Conservation (phyloP, 257 asterid species). For the Solanum virginianum region DNA sequence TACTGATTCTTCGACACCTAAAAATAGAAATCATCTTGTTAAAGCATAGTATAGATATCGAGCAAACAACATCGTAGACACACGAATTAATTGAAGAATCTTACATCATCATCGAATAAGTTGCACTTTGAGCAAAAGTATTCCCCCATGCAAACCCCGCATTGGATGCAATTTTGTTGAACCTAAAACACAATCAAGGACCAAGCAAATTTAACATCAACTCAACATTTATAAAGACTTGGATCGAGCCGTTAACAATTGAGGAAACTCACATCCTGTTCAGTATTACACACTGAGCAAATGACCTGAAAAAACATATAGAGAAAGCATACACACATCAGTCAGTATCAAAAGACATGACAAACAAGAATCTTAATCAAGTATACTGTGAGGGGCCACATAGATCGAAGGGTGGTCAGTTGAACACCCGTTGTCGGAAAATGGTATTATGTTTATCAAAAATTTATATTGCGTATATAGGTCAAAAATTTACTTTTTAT, state of each 20-base stretch:
- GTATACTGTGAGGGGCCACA: background rate
- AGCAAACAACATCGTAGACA: background rate
- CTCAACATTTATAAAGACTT: background rate
- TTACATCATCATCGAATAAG: constrained; percentile 64
- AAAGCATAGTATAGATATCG: background rate
- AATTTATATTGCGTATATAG: background rate
- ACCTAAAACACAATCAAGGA: constrained; percentile 18
- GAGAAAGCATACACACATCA: background rate
- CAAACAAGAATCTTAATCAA: background rate
- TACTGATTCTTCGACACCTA: constrained; percentile 58
- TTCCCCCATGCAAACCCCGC: constrained; percentile 55
- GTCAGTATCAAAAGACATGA: background rate
- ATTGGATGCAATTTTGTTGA: constrained; percentile 32
- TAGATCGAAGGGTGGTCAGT: background rate
- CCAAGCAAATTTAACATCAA: background rate
- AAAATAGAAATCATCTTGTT: background rate
- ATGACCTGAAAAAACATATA: constrained; percentile 27
- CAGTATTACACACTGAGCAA: constrained; percentile 41
- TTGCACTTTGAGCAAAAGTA: constrained; percentile 58
- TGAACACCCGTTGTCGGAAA: background rate
- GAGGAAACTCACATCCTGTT: constrained; percentile 48
- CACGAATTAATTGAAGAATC: background rate
- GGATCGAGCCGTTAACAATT: background rate
- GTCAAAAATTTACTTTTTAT: background rate
- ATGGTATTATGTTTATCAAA: background rate